A percentile compares a stretch with the other conserved stretches of the same genome.
Evolutionary conservation across 2,329 filamentous ascomycete species (phyloP).

Genomic region (Cryphonectria carpinicola): DNA sequence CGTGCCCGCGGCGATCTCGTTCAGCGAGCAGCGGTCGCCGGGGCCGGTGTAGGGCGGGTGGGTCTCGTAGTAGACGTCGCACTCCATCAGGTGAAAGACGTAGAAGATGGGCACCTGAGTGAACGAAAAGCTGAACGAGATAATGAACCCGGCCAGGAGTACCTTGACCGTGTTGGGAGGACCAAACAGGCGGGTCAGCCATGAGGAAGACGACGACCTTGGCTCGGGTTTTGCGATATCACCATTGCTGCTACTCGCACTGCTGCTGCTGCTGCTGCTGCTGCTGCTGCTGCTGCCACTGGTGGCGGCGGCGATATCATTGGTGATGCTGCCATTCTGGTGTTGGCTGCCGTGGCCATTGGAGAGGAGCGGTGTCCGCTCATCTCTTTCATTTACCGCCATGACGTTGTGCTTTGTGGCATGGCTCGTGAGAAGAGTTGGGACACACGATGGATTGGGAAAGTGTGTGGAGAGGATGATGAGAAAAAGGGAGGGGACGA

Average conservation of each 20-base stretch:
- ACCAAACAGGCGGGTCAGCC: slow-evolving; percentile 27
- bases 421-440: not conserved
- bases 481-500: not conserved
- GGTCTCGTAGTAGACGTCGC: slow-evolving; percentile 67
- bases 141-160: slow-evolving; percentile 29
- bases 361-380: slow-evolving; percentile 28
- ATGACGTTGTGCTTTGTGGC: not conserved
- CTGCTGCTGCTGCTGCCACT: not conserved
- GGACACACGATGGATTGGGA: not conserved
- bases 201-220: slow-evolving; percentile 16
- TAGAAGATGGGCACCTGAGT: slow-evolving; percentile 51
- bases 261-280: not conserved
- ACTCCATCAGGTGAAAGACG: slow-evolving; percentile 73
- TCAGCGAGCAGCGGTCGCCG: slow-evolving; percentile 60
- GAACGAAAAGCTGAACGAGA: slow-evolving; percentile 26
- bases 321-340: slow-evolving; percentile 9
- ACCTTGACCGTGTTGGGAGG: slow-evolving; percentile 28
- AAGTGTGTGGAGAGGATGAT: too few species aligned
- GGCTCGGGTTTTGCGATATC: slow-evolving; percentile 3
- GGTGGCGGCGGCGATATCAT: not conserved
- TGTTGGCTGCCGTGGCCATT: slow-evolving; percentile 17
- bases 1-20: slow-evolving; percentile 67
- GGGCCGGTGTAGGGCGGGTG: slow-evolving; percentile 54
- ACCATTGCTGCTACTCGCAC: not conserved
- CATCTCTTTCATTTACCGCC: slow-evolving; percentile 23